Base-by-base conservation (phyloP, 1,139 yeast genomes). In the Pichia sp. region DNA sequence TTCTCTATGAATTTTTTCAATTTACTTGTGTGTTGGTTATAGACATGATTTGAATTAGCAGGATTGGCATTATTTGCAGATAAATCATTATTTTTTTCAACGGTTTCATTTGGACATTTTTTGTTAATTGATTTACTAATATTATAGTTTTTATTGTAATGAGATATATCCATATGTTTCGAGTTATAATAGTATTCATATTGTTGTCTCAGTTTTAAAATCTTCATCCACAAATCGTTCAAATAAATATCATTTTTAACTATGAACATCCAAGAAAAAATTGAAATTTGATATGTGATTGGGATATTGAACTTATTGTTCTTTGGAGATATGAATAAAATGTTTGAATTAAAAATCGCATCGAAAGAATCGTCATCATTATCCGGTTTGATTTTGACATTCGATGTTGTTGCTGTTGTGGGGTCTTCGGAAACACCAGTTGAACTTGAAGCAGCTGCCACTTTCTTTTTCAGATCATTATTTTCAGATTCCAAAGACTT, bases 241-340 rank as follows among this genome's bases (percentile, higher is more conserved):
- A 75, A 58, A 54, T 74, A 74, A 3, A 77, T 73, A 54, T 75
- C 80, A 54, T 77, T 77, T 55, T 74, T 71, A 67, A 74, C 74
- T 27, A 74, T 68, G 26, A 77, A 77, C 55, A 75, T 60, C 78
- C 79, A 75, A 27, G 77, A 76, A 4, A 77, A 70, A 1, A 76
- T 73, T 46, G 77, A 58, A 24, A 65, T 77, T 40, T 74, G 66
- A 59, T 75, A 77, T 3, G 73, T 70, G 0, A 76, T 73, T 2
- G 78, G 66, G 48, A 65, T 62, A 40, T 62, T 62, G 44, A 60
- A 61, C 13, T 59, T 59, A 25, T 62, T 59, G 18, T 63, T 73
- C 42, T 72, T 72, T 29, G 71, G 67, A 42, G 75, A 73, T n/a
- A 75, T 68, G 58, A 74, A 77, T 37, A 75, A 54, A 63, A 74